A percentile compares a stretch with the other conserved stretches of the same genome.
Conservation (phyloP, 1,284 basidiomycete genomes). For the Retiboletus flavoniger region DNA sequence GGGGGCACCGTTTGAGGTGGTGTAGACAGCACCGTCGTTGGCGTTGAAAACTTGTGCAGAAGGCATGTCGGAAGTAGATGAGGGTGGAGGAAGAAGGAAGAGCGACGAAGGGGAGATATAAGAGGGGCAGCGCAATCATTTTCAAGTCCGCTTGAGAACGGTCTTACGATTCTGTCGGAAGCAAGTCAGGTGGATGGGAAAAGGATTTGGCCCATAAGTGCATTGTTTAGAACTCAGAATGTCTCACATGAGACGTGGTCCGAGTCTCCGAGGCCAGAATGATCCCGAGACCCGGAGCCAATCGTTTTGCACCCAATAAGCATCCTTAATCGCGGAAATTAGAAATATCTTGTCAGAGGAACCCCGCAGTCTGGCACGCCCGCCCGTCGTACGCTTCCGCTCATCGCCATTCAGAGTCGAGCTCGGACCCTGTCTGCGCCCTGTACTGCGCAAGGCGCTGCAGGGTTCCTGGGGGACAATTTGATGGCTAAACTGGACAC, state of each 20-base stretch:
- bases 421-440: too few species aligned
- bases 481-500: background rate
- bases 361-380: too few species aligned
- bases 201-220: background rate
- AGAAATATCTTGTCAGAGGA: too few species aligned
- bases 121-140: slow-evolving; percentile 8
- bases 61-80: slow-evolving; percentile 48
- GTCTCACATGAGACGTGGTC: slow-evolving; percentile 11
- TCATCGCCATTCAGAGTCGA: too few species aligned
- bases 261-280: background rate
- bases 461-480: background rate
- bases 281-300: slow-evolving; percentile 6
- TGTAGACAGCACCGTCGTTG: slow-evolving; percentile 69
- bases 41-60: slow-evolving; percentile 56
- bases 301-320: slow-evolving; percentile 8
- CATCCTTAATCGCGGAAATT: background rate
- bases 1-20: slow-evolving; percentile 79
- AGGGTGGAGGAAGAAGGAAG: slow-evolving; percentile 6
- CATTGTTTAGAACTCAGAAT: slow-evolving; percentile 12
- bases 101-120: slow-evolving; percentile 9
- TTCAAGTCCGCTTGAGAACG: slow-evolving; percentile 33
- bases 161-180: slow-evolving; percentile 4
- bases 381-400: too few species aligned
- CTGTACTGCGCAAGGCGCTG: background rate
- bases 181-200: slow-evolving; percentile 17